These are phyloP conservation scores for Xylaria venustula DNA, from an alignment of 495 filamentous ascomycete species.

Conservation along the genomic window DNA sequence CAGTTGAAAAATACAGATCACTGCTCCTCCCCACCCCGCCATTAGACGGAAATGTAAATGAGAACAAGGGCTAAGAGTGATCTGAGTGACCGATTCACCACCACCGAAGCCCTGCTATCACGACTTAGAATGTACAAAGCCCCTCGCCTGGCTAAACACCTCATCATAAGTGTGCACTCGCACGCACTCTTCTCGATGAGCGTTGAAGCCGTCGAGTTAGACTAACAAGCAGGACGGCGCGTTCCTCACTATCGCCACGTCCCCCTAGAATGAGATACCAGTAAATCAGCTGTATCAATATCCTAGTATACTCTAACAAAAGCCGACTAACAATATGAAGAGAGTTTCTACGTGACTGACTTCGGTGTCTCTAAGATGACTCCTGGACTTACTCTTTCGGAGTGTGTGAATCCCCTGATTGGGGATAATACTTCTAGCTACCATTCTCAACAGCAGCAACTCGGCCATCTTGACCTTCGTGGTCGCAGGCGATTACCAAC, in stretches of 20 bases:
- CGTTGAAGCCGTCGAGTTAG: constrained; percentile 41
- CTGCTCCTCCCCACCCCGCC: too few species aligned
- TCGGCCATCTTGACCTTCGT: constrained; percentile 47
- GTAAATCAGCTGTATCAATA: constrained; percentile 56
- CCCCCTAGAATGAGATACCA: constrained; percentile 61
- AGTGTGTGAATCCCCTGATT: too few species aligned
- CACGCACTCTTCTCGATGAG: constrained; percentile 59
- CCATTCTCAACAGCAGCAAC: constrained; percentile 36
- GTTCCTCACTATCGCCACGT: constrained; percentile 59
- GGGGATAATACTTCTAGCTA: constrained; percentile 35
- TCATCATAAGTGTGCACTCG: constrained; percentile 60
- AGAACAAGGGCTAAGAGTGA: too few species aligned
- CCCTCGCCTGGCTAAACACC: constrained; percentile 50
- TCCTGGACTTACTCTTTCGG: constrained; percentile 39
- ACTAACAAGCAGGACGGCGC: constrained; percentile 57
- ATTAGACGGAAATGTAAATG: too few species aligned
- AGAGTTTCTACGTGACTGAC: too few species aligned
- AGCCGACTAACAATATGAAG: too few species aligned
- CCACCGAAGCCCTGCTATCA: constrained; percentile 56
- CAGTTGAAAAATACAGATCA: too few species aligned
- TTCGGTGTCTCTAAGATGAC: constrained; percentile 52
- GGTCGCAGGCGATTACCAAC: constrained; percentile 58
- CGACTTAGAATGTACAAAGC: constrained; percentile 54
- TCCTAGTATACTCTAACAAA: constrained; percentile 56
- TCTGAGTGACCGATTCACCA: too few species aligned